These are phyloP conservation scores for Parafenestella ontariensis DNA, from an alignment of 2,329 filamentous ascomycete genomes.

Conservation along the genomic window DNA sequence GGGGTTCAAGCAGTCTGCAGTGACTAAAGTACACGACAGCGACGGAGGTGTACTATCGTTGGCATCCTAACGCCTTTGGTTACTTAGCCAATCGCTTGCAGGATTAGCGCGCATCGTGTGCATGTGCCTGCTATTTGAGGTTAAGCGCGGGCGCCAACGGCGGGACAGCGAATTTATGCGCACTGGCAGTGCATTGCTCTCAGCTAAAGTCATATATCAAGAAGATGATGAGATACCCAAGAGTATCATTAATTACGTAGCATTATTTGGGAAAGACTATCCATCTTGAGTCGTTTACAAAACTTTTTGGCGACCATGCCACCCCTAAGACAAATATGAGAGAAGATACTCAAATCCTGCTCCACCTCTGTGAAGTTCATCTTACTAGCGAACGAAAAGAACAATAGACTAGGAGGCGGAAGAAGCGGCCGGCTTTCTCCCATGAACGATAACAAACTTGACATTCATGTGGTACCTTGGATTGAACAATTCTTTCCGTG, in stretches of 20 bases:
- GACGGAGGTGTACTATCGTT: too few relatives aligned
- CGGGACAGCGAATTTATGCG: too few relatives aligned
- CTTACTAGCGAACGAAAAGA: too few relatives aligned
- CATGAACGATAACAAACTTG: slow-evolving; percentile 9
- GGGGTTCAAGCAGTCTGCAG: slow-evolving; percentile 1
- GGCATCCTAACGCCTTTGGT: too few relatives aligned
- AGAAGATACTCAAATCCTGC: too few relatives aligned
- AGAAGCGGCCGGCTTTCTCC: slow-evolving; percentile 2
- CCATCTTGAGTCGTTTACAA: background rate
- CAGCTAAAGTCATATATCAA: too few relatives aligned
- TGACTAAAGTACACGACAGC: background rate
- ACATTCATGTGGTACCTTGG: slow-evolving; percentile 10
- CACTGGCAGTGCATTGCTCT: too few relatives aligned
- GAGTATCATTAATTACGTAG: too few relatives aligned
- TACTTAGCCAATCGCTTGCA: slow-evolving; percentile 2
- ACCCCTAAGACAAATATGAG: too few relatives aligned
- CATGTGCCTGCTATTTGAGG: background rate
- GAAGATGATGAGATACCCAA: too few relatives aligned
- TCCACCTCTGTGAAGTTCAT: too few relatives aligned
- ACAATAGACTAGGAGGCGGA: background rate
- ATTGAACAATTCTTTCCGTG: slow-evolving; percentile 8
- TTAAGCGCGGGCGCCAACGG: background rate
- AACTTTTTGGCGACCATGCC: background rate
- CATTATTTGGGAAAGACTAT: background rate
- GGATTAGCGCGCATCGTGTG: background rate